These are phyloP conservation scores for Nicotiana undulata DNA, from an alignment of 257 asterid species.

Conservation along the genomic window DNA sequence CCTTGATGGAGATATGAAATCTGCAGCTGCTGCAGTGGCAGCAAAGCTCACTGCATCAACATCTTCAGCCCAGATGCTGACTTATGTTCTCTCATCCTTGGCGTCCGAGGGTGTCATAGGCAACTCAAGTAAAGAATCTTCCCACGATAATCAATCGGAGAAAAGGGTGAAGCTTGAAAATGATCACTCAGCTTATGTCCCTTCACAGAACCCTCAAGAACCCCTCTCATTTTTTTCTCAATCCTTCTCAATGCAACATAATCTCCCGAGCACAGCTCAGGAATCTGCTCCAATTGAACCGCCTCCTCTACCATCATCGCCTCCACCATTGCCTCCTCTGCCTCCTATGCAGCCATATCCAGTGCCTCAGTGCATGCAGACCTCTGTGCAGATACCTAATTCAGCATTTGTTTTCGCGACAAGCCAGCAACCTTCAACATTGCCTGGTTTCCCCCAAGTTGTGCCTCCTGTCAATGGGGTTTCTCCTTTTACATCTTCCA, in stretches of 20 bases:
- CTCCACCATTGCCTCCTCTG: conserved; percentile 59
- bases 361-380: conserved; percentile 48
- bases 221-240: conserved; percentile 18
- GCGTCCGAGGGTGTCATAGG: conserved; percentile 82
- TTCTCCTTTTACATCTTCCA: conserved; percentile 24
- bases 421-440: conserved; percentile 33
- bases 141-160: conserved; percentile 45
- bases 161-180: conserved; percentile 61
- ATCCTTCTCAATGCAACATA: conserved; percentile 20
- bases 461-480: conserved; percentile 33
- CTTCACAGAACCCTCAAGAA: conserved; percentile 35
- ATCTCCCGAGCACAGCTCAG: conserved; percentile 24
- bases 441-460: conserved; percentile 29
- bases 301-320: conserved; percentile 76
- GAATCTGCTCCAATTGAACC: conserved; percentile 29
- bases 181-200: conserved; percentile 35
- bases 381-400: conserved; percentile 32
- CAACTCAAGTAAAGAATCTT: conserved; percentile 29
- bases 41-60: conserved; percentile 80
- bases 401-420: conserved; percentile 40
- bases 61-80: conserved; percentile 85
- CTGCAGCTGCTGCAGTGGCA: conserved; percentile 83
- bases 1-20: conserved; percentile 47
- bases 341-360: conserved; percentile 71
- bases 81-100: conserved; percentile 66